Percentiles rank a stretch among this genome's conserved stretches.
These are phyloP conservation scores for Coemansia sp. DNA, from an alignment of 192 early-diverging fungal genomes.

Conservation along the genomic window DNA sequence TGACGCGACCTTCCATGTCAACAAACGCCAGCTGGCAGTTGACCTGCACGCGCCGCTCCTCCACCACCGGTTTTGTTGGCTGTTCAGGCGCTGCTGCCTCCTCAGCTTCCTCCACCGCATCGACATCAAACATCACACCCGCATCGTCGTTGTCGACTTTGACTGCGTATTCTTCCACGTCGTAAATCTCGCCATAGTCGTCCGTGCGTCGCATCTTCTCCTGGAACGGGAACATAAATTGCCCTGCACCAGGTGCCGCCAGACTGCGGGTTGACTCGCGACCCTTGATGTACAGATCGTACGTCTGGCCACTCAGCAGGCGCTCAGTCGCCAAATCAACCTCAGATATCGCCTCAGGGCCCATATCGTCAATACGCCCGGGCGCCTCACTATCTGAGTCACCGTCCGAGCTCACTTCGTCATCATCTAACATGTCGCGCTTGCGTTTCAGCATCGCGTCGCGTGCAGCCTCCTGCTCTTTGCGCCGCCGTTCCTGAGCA, in stretches of 20 bases:
- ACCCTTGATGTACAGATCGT: slow-evolving; percentile 85
- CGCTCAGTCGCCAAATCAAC: slow-evolving; percentile 54
- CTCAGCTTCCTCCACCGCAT: slow-evolving; percentile 20
- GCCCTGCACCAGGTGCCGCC: slow-evolving; percentile 77
- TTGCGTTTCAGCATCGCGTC: slow-evolving; percentile 62
- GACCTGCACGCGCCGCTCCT: slow-evolving; percentile 59
- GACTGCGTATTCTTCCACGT: slow-evolving; percentile 58
- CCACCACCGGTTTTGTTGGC: slow-evolving; percentile 78
- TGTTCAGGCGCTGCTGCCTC: slow-evolving; percentile 11
- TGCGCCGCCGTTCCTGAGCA: slow-evolving; percentile 58
- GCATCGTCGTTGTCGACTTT: slow-evolving; percentile 38
- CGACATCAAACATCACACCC: slow-evolving; percentile 14
- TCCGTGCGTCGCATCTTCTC: slow-evolving; percentile 83
- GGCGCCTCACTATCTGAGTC: slow-evolving; percentile 39
- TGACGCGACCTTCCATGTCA: slow-evolving; percentile 89
- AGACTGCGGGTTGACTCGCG: slow-evolving; percentile 65
- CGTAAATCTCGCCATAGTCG: slow-evolving; percentile 87
- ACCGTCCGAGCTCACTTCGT: slow-evolving; percentile 55
- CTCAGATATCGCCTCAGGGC: slow-evolving; percentile 34
- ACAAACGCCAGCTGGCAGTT: slow-evolving; percentile 78
- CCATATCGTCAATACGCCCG: slow-evolving; percentile 57
- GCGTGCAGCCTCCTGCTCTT: slow-evolving; percentile 73
- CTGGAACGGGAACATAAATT: slow-evolving; percentile 82
- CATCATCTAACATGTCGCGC: slow-evolving; percentile 75
- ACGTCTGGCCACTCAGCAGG: slow-evolving; percentile 55